Percentiles rank a stretch among this genome's conserved stretches.
Evolutionary conservation across 306 rosid genomes (phyloP).

Genomic region (Benincasa hispida): DNA sequence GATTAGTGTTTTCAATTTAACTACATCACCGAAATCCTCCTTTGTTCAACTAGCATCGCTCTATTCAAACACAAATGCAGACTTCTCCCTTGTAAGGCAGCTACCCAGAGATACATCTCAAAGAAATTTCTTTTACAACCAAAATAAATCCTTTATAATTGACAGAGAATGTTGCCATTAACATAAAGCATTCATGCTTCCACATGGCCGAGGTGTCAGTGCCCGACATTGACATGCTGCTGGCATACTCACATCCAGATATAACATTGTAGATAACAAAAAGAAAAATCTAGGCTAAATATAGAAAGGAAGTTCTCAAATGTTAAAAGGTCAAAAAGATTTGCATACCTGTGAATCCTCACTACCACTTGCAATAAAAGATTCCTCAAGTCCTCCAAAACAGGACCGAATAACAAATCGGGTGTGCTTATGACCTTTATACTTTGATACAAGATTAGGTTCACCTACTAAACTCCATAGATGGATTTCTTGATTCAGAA

Average conservation of each 20-base stretch:
- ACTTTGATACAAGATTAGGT: constrained; percentile 53
- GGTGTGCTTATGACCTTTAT: constrained; percentile 65
- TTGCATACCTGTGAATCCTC: constrained; percentile 94
- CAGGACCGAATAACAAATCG: constrained; percentile 87
- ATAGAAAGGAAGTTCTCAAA: not conserved
- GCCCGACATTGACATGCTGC: not conserved
- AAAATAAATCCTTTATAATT: not conserved
- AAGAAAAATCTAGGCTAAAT: not conserved
- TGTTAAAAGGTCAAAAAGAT: not conserved
- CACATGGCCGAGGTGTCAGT: not conserved
- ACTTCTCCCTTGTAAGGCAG: not conserved
- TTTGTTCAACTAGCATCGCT: not conserved
- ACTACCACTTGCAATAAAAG: constrained; percentile 95
- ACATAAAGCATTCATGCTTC: not conserved
- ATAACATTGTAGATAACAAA: not conserved
- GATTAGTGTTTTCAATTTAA: not conserved
- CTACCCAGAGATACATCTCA: not conserved
- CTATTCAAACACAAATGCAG: not conserved
- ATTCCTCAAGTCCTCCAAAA: constrained; percentile 83
- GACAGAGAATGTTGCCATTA: not conserved
- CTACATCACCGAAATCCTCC: not conserved
- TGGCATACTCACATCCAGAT: not conserved
- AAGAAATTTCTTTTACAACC: not conserved
- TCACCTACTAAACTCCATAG: constrained; percentile 80
- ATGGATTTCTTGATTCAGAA: constrained; percentile 89